Conservation (phyloP, 768 basidiomycete genomes). For the Amanita brunnescens region DNA sequence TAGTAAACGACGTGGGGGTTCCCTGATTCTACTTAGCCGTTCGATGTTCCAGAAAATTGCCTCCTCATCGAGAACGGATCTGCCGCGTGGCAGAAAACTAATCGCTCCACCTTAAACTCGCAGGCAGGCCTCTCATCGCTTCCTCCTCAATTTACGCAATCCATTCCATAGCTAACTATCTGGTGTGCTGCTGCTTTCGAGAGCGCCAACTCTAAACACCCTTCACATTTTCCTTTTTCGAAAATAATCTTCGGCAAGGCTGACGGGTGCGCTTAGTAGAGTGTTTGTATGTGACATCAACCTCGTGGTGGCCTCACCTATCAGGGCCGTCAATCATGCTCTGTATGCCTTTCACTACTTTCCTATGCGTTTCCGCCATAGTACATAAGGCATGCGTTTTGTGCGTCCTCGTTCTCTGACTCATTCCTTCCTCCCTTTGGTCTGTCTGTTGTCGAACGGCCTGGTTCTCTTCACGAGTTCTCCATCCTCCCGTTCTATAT, state of each 20-base stretch:
- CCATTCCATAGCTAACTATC: not conserved
- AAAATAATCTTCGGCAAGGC: not conserved
- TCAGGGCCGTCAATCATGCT: constrained; percentile 9
- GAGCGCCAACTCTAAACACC: not conserved
- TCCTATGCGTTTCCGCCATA: not conserved
- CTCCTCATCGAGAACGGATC: not conserved
- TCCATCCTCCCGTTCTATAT: constrained; percentile 11
- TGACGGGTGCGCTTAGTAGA: constrained; percentile 1
- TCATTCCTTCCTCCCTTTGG: constrained; percentile 9
- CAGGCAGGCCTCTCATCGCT: not conserved
- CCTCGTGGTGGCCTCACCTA: constrained; percentile 9
- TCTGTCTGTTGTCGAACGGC: constrained; percentile 7
- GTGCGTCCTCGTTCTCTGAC: constrained; percentile 4
- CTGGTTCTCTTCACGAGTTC: constrained; percentile 6
- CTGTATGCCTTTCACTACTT: not conserved
- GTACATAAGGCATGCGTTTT: constrained; percentile 6
- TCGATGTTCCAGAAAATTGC: constrained; percentile 4
- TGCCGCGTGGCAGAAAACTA: constrained; percentile 1
- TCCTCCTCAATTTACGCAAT: not conserved
- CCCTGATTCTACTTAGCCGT: constrained; percentile 2
- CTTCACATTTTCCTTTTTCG: not conserved
- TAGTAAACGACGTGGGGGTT: not conserved
- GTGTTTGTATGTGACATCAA: not conserved
- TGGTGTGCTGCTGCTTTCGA: not conserved
- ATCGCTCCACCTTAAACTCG: constrained; percentile 2